Base-by-base conservation (phyloP, 352 stramenopile genomes). In the Hyaloperonospora arabidopsidis region DNA sequence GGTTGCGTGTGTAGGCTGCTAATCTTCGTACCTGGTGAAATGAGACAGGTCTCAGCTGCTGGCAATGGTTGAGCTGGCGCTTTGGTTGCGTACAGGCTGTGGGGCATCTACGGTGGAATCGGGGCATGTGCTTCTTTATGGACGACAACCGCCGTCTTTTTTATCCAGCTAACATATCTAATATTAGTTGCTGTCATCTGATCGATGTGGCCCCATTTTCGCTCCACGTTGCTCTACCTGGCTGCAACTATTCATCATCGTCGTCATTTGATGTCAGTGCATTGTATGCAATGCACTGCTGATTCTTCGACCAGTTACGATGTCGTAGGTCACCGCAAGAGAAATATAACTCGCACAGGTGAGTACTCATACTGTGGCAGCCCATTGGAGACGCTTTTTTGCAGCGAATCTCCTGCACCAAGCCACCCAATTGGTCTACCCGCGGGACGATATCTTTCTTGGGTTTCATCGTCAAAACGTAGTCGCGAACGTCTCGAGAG, bases 401-500 rank as follows among this genome's bases (percentile, higher is more conserved):
- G 67, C 81, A 91, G 7, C 78, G 73, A 51, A 89, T 77, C 48
- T 91, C 79, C 54, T 89, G 79, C 15, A 91, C 79, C 56, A 94
- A 85, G 4, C 84, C 84, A 28, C 68, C 81, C 6, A 94, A 67
- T 52, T 84, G 73, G 58, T 94, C 82, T 21, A 92, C 81, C 54
- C 86, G 70, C 15, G 84, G 84, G 36, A 94, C 82, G 46, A 94
- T 72, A 57, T 94, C 82, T 19, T 68, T 69, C 35, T 67, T 67
- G 23, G 82, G 82, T 59, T 94, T 94, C 60, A 94, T 83, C 1
- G 82, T 94, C 48, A 93, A 45, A 54, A 94, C 84, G 56, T 92
- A 90, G 67, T 93, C 79, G 32, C 82, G 80, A 41, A 93, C 28
- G 25, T 35, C 25, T 39, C 70, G 67, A 25, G 70, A 62, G 2